A percentile compares a stretch with the other conserved stretches of the same genome.
phyloP scores from a whole-genome alignment of 1,284 basidiomycete species.

The Rhodotorula sp. region DNA sequence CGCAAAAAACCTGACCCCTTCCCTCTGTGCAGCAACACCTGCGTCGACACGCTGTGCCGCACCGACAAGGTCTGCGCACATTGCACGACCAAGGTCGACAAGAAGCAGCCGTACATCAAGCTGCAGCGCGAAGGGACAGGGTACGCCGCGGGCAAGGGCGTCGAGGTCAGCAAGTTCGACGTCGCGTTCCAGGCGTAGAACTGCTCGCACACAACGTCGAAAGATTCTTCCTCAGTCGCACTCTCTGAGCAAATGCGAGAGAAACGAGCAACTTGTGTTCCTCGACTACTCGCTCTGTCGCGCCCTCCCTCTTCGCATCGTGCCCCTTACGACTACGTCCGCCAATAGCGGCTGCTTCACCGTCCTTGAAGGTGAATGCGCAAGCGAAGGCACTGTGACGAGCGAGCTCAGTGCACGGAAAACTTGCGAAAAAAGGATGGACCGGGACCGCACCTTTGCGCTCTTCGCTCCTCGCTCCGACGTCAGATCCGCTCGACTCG shows the following conservation, averaged over 20 bases:
- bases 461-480: background rate
- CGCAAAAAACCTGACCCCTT: background rate
- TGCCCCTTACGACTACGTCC: background rate
- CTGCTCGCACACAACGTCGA: background rate
- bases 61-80: slow-evolving; percentile 41
- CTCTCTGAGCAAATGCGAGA: background rate
- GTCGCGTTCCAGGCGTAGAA: slow-evolving; percentile 42
- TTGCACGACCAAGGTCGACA: slow-evolving; percentile 40
- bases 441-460: background rate
- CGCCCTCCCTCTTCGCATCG: too few species aligned
- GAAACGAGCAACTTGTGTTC: background rate
- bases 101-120: slow-evolving; percentile 39
- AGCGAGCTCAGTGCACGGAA: background rate
- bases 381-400: background rate
- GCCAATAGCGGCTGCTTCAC: background rate
- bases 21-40: slow-evolving; percentile 28
- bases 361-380: background rate
- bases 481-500: background rate
- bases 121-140: slow-evolving; percentile 45
- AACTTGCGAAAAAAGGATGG: too few species aligned
- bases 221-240: too few species aligned
- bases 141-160: slow-evolving; percentile 42
- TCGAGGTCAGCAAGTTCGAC: slow-evolving; percentile 41
- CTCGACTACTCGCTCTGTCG: too few species aligned
- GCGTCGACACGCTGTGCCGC: slow-evolving; percentile 44